Conservation (phyloP, 2,329 filamentous ascomycete genomes). For the Exophiala viscosa region DNA sequence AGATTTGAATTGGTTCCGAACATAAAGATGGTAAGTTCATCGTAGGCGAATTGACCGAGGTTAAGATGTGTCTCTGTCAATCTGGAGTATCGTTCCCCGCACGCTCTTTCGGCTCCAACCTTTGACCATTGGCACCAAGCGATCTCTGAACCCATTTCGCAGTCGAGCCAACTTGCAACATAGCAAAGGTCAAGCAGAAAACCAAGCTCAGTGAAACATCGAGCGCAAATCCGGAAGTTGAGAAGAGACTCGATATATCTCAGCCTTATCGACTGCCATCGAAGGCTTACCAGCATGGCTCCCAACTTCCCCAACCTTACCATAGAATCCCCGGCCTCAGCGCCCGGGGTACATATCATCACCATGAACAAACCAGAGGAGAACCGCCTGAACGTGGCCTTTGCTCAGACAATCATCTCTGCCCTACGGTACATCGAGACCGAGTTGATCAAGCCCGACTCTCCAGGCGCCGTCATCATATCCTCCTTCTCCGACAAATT, state of each 20-base stretch:
- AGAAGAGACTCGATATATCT: background rate
- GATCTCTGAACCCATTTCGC: too few species aligned
- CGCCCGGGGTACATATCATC: constrained; percentile 47
- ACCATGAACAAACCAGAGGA: constrained; percentile 54
- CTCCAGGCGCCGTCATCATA: constrained; percentile 53
- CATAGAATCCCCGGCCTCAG: constrained; percentile 21
- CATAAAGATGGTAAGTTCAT: too few species aligned
- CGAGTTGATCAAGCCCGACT: constrained; percentile 43
- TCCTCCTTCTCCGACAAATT: constrained; percentile 44
- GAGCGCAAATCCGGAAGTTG: background rate
- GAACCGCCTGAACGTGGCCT: constrained; percentile 50
- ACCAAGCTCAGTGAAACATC: background rate
- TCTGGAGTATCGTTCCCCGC: background rate
- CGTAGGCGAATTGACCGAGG: background rate
- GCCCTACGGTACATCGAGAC: constrained; percentile 48
- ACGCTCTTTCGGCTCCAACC: background rate
- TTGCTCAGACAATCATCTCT: constrained; percentile 52
- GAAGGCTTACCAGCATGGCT: background rate
- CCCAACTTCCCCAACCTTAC: constrained; percentile 25
- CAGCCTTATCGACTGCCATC: background rate
- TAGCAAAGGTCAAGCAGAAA: background rate
- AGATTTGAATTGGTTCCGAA: background rate
- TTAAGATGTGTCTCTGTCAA: background rate
- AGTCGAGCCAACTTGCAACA: too few species aligned
- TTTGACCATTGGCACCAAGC: too few species aligned